These are phyloP conservation scores for Penicillium hordei DNA, from an alignment of 2,329 filamentous ascomycete species.

Conservation along the genomic window DNA sequence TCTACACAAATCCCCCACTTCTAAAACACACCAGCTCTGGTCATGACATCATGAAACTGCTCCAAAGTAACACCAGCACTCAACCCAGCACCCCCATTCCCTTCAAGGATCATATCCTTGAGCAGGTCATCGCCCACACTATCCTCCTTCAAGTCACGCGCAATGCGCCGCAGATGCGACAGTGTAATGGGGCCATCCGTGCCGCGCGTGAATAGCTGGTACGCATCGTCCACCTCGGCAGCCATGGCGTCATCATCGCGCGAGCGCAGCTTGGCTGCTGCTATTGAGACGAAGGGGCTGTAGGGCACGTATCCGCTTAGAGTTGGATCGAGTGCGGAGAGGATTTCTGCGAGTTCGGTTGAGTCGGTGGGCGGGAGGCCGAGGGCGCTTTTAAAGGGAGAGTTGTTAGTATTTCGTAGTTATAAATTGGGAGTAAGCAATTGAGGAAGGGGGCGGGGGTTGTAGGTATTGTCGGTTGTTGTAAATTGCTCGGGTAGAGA, in stretches of 20 bases:
- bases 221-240: constrained; percentile 78
- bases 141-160: constrained; percentile 77
- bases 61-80: constrained; percentile 69
- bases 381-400: constrained; percentile 63
- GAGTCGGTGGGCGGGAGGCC: constrained; percentile 66
- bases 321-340: constrained; percentile 80
- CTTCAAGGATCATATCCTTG: constrained; percentile 92
- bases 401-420: neutral
- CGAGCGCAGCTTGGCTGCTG: constrained; percentile 77
- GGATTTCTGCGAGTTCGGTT: constrained; percentile 72
- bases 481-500: neutral
- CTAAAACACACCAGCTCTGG: constrained; percentile 76
- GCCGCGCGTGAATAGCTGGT: constrained; percentile 69
- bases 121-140: constrained; percentile 74
- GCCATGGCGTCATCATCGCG: constrained; percentile 55
- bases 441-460: neutral
- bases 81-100: constrained; percentile 76
- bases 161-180: constrained; percentile 73
- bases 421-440: neutral
- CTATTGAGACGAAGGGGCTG: constrained; percentile 79
- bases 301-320: constrained; percentile 75
- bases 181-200: constrained; percentile 68
- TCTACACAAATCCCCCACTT: neutral
- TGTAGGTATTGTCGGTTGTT: neutral
- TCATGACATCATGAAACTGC: constrained; percentile 87